These are phyloP conservation scores for Leccinum aurantiacum DNA, from an alignment of 768 basidiomycete species.

Conservation along the genomic window DNA sequence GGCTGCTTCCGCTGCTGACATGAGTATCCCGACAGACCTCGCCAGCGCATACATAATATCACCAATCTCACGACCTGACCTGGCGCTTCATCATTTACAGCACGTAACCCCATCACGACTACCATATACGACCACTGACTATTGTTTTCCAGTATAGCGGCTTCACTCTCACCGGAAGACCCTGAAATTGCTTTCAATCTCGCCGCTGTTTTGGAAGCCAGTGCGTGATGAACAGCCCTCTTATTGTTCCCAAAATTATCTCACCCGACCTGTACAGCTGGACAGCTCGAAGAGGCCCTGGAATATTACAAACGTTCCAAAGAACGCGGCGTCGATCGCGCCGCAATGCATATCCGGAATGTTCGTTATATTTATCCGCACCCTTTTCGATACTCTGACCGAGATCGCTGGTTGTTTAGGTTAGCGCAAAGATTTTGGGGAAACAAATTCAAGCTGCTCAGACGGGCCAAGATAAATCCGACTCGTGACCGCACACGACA, in stretches of 20 bases:
- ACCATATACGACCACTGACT: conserved; percentile 33
- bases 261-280: conserved; percentile 49
- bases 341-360: conserved; percentile 80
- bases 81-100: conserved; percentile 84
- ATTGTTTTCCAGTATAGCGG: conserved; percentile 63
- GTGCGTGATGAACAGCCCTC: conserved; percentile 45
- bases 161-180: conserved; percentile 83
- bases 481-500: conserved; percentile 22
- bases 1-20: conserved; percentile 21
- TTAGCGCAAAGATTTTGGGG: conserved; percentile 78
- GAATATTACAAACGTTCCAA: conserved; percentile 79
- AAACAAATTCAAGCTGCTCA: conserved; percentile 47
- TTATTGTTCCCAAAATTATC: conserved; percentile 39
- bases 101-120: conserved; percentile 38
- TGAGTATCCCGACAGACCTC: conserved; percentile 53
- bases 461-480: conserved; percentile 32
- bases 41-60: conserved; percentile 90
- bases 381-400: conserved; percentile 18
- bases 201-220: conserved; percentile 87
- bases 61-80: conserved; percentile 75
- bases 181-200: conserved; percentile 91
- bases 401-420: conserved; percentile 42
- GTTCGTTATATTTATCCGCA: conserved; percentile 41
- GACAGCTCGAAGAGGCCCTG: conserved; percentile 76
- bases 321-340: conserved; percentile 76